Percentiles rank a stretch among this genome's conserved stretches.
Evolutionary conservation across 2,329 filamentous ascomycete genomes (phyloP).

Genomic region (Trichoderma asperellum): DNA sequence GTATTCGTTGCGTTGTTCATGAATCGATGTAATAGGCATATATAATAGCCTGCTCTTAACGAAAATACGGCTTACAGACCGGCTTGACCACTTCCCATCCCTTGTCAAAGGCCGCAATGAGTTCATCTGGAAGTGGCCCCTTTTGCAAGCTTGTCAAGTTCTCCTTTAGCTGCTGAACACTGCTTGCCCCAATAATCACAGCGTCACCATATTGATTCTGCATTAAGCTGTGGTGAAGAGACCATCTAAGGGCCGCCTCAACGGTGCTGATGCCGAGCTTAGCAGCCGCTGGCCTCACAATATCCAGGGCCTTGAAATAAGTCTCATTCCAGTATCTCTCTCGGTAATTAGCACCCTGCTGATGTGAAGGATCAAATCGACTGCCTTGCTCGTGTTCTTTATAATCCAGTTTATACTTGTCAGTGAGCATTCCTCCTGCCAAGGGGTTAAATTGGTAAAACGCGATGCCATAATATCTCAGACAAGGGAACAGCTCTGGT

Average conservation of each 20-base stretch:
- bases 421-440: constrained; percentile 70
- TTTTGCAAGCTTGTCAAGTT: constrained; percentile 26
- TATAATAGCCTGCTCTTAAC: background rate
- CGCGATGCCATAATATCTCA: constrained; percentile 68
- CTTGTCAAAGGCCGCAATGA: constrained; percentile 24
- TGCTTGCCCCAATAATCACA: constrained; percentile 27
- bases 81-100: constrained; percentile 24
- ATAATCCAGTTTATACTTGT: constrained; percentile 50
- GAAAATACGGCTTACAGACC: constrained; percentile 22
- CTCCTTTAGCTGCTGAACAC: constrained; percentile 14
- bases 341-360: constrained; percentile 23
- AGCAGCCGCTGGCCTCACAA: constrained; percentile 20
- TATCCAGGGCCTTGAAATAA: constrained; percentile 27
- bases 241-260: constrained; percentile 28
- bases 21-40: background rate
- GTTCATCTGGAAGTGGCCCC: constrained; percentile 27
- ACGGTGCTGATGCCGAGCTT: constrained; percentile 21
- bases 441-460: constrained; percentile 74
- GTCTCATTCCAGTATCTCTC: constrained; percentile 28
- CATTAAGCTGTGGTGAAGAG: constrained; percentile 22
- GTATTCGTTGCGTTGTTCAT: background rate
- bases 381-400: constrained; percentile 19
- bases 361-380: constrained; percentile 25
- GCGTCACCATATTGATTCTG: constrained; percentile 23
- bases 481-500: constrained; percentile 66